A percentile compares a stretch with the other conserved stretches of the same genome.
Evolutionary conservation across 2,329 filamentous ascomycete genomes (phyloP).

Genomic region (Calycina marina): DNA sequence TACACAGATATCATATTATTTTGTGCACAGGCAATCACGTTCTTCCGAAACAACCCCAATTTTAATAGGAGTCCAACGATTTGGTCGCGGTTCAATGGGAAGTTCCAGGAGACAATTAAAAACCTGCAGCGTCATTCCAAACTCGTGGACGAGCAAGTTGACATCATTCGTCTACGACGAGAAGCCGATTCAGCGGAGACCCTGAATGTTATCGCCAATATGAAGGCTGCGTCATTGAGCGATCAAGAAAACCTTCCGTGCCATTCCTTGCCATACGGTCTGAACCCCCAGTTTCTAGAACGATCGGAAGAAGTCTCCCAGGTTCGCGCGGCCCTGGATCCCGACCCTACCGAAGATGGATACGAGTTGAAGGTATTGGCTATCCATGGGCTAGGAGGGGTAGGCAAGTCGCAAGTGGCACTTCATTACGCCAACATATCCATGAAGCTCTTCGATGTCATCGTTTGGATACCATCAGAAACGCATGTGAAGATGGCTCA

Average conservation of each 20-base stretch:
- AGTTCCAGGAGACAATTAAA: conserved; percentile 15
- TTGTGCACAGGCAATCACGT: conserved; percentile 21
- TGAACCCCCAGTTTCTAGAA: conserved; percentile 11
- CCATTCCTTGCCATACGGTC: conserved; percentile 8
- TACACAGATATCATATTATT: conserved; percentile 23
- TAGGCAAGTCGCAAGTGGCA: conserved; percentile 22
- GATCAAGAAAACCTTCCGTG: conserved; percentile 6
- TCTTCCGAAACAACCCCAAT: conserved; percentile 19
- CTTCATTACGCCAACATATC: conserved; percentile 17
- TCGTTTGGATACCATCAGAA: conserved; percentile 16
- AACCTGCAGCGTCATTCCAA: conserved; percentile 4
- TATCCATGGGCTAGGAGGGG: conserved; percentile 14
- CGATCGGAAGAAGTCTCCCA: conserved; percentile 7
- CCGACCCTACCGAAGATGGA: conserved; percentile 2
- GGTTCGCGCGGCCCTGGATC: conserved; percentile 2
- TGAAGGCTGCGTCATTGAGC: conserved; percentile 1
- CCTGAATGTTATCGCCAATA: conserved; percentile 5
- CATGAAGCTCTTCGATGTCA: conserved; percentile 12
- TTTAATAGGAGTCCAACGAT: conserved; percentile 7
- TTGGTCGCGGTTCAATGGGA: conserved; percentile 9
- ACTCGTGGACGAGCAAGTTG: conserved; percentile 5
- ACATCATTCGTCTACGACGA: conserved; percentile 5
- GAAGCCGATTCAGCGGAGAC: conserved; percentile 6
- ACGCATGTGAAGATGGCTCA: conserved; percentile 15
- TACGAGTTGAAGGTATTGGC: conserved; percentile 5